Base-by-base conservation (phyloP, 768 basidiomycete genomes). In the Termitomyces sp. region DNA sequence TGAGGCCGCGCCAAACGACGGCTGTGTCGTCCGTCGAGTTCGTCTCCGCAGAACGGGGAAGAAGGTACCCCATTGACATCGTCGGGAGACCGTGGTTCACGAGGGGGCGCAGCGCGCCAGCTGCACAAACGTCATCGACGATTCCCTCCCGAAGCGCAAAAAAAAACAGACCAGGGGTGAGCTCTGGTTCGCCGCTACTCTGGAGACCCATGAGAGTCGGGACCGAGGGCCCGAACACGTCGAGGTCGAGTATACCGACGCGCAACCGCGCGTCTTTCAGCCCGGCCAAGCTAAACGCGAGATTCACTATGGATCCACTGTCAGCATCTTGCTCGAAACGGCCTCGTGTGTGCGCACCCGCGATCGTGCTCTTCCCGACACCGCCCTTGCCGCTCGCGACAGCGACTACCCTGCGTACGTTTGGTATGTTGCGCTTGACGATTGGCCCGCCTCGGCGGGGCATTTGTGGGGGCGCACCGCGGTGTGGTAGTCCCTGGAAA, bases 21-120 rank as follows among this genome's bases (percentile, higher is more conserved):
- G 94, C 87, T 0, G 86, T 84, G 67, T 95, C 92, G 36, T 79
- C 78, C 54, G 79, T 79, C 3, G 81, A 74, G 44, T 75, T 74
- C 29, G 75, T 74, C 7, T 80, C 77, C 33, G 75, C 62, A 1
- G 77, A 66, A 55, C 75, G 73, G 1, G 90, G 88, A 15, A 98
- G 80, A 13, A 99, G 82, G 69, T 94, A 99, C 3, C 94, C 96
- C 85, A 99, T 97, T 0, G 94, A 97, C 96, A 98, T 98, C 64
- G 90, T 91, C 16, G 90, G 87, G 2, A 98, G 65, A 15, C 92
- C 90, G 69, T 98, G 94, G 66, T 97, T 97, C 20, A 78, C 79
- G 16, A 98, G 72, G 0, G 95, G 96, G 12, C 90, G 67, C 29
- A 98, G 78, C 22, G 88, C 87, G 10, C 92, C 93, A 36, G 66